Evolutionary conservation across 129 eudicot species (phyloP).

Genomic region (Smallanthus sonchifolius): DNA sequence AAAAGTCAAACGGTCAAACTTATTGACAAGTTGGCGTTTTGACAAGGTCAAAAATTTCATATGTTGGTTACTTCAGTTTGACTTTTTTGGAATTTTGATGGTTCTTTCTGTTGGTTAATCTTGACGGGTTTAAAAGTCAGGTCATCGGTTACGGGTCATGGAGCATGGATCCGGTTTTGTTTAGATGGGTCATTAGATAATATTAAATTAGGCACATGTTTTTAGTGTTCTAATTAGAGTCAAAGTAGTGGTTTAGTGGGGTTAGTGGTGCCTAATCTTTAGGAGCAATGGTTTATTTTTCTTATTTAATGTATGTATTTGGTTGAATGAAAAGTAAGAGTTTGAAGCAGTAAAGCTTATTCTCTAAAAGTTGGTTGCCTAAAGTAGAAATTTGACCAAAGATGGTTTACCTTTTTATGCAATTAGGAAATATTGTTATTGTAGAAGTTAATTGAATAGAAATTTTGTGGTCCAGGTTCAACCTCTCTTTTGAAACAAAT

Average conservation of each 20-base stretch:
- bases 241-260: too few relatives aligned
- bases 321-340: too few relatives aligned
- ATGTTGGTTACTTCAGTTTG: background rate
- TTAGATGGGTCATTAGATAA: too few relatives aligned
- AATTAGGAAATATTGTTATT: background rate
- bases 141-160: too few relatives aligned
- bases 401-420: background rate
- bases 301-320: too few relatives aligned
- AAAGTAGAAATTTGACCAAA: background rate
- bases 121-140: too few relatives aligned
- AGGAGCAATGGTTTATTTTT: too few relatives aligned
- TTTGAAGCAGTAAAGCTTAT: too few relatives aligned
- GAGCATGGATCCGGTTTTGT: too few relatives aligned
- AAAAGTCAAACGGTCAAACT: background rate
- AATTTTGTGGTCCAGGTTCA: constrained; percentile 21
- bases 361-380: background rate
- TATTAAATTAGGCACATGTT: too few relatives aligned
- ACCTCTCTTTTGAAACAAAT: constrained; percentile 52
- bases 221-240: too few relatives aligned
- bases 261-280: too few relatives aligned
- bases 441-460: background rate
- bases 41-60: background rate
- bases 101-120: background rate
- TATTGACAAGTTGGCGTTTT: background rate
- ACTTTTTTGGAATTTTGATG: background rate